Percentiles rank a stretch among this genome's conserved stretches.
phyloP scores from a whole-genome alignment of 192 early-diverging fungal genomes.

The Backusella sp. region DNA sequence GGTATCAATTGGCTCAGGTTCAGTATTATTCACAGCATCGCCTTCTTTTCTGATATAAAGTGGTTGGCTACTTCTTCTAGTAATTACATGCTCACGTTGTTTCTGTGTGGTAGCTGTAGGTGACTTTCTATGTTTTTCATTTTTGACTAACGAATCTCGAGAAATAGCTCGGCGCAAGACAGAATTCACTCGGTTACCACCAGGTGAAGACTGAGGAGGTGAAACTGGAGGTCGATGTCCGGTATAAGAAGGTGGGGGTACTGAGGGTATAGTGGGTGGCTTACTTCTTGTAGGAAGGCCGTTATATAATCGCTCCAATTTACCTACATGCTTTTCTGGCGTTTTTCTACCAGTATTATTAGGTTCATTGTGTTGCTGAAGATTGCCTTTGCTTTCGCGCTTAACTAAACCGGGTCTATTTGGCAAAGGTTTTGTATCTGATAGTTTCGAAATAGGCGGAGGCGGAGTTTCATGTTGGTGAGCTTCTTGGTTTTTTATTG shows the following conservation, averaged over 20 bases:
- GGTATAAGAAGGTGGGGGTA: not conserved
- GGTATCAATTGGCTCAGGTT: not conserved
- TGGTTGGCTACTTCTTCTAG: not conserved
- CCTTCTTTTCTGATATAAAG: slow-evolving; percentile 6
- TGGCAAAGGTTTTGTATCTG: not conserved
- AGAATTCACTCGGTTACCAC: not conserved
- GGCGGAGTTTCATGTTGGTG: not conserved
- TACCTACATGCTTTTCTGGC: slow-evolving; percentile 7
- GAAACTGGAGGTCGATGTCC: not conserved
- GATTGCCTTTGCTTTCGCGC: not conserved
- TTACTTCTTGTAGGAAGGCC: slow-evolving; percentile 21
- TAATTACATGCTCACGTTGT: not conserved
- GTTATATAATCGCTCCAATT: slow-evolving; percentile 25
- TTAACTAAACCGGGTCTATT: not conserved
- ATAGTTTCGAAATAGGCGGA: not conserved
- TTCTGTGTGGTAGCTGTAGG: not conserved
- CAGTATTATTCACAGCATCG: slow-evolving; percentile 1
- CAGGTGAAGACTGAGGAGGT: not conserved
- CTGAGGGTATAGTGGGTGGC: not conserved
- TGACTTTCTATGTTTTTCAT: slow-evolving; percentile 12
- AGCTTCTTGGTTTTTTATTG: not conserved
- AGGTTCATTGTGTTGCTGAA: not conserved
- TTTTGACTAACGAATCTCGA: slow-evolving; percentile 9
- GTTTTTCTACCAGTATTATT: not conserved
- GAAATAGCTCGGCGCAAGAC: slow-evolving; percentile 13